Percentiles rank a stretch among this genome's conserved stretches.
Conservation (phyloP, 2,329 filamentous ascomycete genomes). For the Rosellinia necatrix region DNA sequence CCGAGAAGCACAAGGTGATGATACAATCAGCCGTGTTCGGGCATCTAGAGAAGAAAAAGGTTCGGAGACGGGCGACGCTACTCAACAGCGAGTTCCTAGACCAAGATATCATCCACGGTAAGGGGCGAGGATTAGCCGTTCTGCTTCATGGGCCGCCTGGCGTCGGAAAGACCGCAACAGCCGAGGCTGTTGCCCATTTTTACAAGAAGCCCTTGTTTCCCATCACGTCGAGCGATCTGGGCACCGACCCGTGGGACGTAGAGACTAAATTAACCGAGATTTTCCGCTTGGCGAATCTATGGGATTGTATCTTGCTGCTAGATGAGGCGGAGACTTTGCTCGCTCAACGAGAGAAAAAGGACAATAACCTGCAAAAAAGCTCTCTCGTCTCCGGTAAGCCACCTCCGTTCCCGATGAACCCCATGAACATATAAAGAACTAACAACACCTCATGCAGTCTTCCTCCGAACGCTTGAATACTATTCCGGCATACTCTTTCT, state of each 20-base stretch:
- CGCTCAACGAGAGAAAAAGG: conserved; percentile 27
- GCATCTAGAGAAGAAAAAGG: conserved; percentile 29
- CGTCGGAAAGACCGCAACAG: conserved; percentile 29
- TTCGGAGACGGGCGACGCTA: conserved; percentile 25
- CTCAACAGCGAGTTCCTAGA: conserved; percentile 25
- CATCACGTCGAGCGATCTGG: conserved; percentile 28
- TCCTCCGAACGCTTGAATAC: conserved; percentile 29
- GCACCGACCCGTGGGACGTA: conserved; percentile 29
- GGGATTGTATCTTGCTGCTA: conserved; percentile 30
- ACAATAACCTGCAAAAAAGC: conserved; percentile 37
- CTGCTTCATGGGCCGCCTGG: conserved; percentile 28
- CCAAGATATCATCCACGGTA: conserved; percentile 27
- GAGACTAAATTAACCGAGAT: conserved; percentile 26
- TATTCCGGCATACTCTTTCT: conserved; percentile 28
- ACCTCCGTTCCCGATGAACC: no score
- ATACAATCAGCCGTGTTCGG: conserved; percentile 29
- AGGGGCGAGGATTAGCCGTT: conserved; percentile 25
- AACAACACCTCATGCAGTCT: conserved; percentile 11
- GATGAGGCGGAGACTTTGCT: conserved; percentile 32
- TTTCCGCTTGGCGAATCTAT: conserved; percentile 27
- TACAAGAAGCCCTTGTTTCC: conserved; percentile 28
- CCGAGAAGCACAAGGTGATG: conserved; percentile 28
- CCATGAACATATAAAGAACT: not conserved
- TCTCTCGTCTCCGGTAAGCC: conserved; percentile 38
- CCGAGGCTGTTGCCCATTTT: conserved; percentile 26